A percentile compares a stretch with the other conserved stretches of the same genome.
Evolutionary conservation across 2,329 filamentous ascomycete genomes (phyloP).

Genomic region (Pseudogymnoascus sp.): DNA sequence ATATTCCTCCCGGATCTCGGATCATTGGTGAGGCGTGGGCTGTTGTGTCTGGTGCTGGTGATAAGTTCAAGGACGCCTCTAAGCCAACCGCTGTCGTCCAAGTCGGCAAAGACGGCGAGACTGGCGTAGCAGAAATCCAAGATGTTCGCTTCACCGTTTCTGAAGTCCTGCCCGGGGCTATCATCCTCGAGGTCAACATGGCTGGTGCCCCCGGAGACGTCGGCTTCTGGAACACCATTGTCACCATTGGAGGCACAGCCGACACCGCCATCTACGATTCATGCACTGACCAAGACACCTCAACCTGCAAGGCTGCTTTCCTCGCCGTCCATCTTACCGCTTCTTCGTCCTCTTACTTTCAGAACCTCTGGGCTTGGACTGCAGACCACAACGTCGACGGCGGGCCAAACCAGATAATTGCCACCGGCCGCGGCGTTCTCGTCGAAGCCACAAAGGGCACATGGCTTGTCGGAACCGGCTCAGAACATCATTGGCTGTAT

Average conservation of each 20-base stretch:
- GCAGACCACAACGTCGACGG: constrained; percentile 47
- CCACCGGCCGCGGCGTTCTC: constrained; percentile 40
- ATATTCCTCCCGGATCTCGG: constrained; percentile 40
- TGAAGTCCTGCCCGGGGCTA: constrained; percentile 36
- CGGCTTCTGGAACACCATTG: constrained; percentile 41
- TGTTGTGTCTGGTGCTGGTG: constrained; percentile 31
- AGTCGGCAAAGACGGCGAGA: constrained; percentile 44
- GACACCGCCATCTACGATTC: constrained; percentile 32
- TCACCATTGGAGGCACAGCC: constrained; percentile 40
- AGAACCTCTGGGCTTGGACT: constrained; percentile 43
- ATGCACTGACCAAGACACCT: constrained; percentile 30
- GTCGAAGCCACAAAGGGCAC: constrained; percentile 41
- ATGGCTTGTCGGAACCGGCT: constrained; percentile 46
- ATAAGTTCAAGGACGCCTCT: constrained; percentile 35
- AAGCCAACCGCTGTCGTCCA: constrained; percentile 41
- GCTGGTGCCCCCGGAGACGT: constrained; percentile 43
- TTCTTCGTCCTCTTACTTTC: constrained; percentile 43
- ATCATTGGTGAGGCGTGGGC: constrained; percentile 51
- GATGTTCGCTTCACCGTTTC: constrained; percentile 47
- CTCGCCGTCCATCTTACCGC: constrained; percentile 42
- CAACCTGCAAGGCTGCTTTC: constrained; percentile 41
- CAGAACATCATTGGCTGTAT: constrained; percentile 46
- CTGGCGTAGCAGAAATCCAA: constrained; percentile 42
- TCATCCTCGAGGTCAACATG: constrained; percentile 45
- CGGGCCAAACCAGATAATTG: constrained; percentile 34